These are phyloP conservation scores for Irpex sp. DNA, from an alignment of 1,284 basidiomycete species.

Conservation along the genomic window DNA sequence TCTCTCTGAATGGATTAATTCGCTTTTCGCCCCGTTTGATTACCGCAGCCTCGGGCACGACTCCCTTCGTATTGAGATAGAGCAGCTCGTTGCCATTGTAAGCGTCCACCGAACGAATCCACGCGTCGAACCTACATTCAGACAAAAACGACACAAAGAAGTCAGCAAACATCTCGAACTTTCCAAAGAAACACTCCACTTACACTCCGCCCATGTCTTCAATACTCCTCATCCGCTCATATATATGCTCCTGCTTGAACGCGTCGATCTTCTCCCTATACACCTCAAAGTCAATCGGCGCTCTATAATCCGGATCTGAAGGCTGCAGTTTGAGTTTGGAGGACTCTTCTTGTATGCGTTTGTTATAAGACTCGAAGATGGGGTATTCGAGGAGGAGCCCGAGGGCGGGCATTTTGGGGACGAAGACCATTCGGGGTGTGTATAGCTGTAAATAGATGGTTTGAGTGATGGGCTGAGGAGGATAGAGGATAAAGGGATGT, in stretches of 20 bases:
- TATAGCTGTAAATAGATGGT: conserved; percentile 42
- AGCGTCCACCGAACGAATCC: conserved; percentile 63
- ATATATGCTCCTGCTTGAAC: conserved; percentile 85
- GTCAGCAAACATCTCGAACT: too few relatives aligned
- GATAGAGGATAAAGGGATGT: neutral
- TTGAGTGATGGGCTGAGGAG: neutral
- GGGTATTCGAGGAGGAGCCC: conserved; percentile 94
- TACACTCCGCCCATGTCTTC: conserved; percentile 80
- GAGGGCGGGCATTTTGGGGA: conserved; percentile 95
- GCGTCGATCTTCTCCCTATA: conserved; percentile 60
- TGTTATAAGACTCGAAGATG: conserved; percentile 79
- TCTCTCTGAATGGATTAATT: conserved; percentile 60
- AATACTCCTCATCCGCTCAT: conserved; percentile 75
- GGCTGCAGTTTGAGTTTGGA: conserved; percentile 48
- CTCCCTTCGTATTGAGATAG: conserved; percentile 67
- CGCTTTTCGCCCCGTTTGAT: conserved; percentile 56
- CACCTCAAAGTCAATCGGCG: conserved; percentile 65
- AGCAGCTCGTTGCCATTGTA: conserved; percentile 67
- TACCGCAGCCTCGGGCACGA: conserved; percentile 62
- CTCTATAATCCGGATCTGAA: conserved; percentile 51
- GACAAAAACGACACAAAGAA: too few relatives aligned
- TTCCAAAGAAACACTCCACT: too few relatives aligned
- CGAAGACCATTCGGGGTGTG: conserved; percentile 72
- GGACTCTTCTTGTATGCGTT: conserved; percentile 56
- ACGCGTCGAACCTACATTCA: too few relatives aligned